Evolutionary conservation across 2,329 filamentous ascomycete genomes (phyloP).

Genomic region (Ophiostoma sp.): DNA sequence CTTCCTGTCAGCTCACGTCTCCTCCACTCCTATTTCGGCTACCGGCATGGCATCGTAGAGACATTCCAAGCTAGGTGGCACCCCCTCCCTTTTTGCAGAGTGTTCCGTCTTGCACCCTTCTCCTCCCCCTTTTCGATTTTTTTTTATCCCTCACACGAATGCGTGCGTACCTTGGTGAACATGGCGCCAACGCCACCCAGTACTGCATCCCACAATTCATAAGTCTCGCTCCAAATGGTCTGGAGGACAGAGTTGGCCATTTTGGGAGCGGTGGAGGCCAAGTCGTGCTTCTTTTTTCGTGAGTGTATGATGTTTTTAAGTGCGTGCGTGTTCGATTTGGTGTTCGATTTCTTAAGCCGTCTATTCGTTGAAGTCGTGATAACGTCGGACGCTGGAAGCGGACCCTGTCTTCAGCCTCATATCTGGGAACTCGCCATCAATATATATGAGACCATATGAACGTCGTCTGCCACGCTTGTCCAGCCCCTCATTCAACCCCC

Average conservation of each 20-base stretch:
- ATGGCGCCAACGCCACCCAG: conserved; percentile 29
- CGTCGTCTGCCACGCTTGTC: not conserved
- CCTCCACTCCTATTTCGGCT: not conserved
- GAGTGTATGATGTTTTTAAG: not conserved
- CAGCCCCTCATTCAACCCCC: not conserved
- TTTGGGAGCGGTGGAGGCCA: not conserved
- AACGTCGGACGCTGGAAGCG: not conserved
- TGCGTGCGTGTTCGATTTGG: not conserved
- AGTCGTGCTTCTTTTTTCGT: not conserved
- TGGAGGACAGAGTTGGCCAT: conserved; percentile 15
- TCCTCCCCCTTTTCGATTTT: not conserved
- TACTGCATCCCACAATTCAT: conserved; percentile 32
- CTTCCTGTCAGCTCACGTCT: not conserved
- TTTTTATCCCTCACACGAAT: not conserved
- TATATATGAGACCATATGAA: not conserved
- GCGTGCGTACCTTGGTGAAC: conserved; percentile 26
- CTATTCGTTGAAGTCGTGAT: not conserved
- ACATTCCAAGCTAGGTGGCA: not conserved
- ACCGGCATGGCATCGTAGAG: not conserved
- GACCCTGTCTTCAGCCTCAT: not conserved
- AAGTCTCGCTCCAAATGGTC: conserved; percentile 29
- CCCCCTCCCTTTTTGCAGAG: not conserved
- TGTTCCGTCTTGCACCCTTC: not conserved
- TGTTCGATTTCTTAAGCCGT: not conserved
- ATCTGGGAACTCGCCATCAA: not conserved